Conservation (phyloP, 768 basidiomycete genomes). For the Mycena indigotica region DNA sequence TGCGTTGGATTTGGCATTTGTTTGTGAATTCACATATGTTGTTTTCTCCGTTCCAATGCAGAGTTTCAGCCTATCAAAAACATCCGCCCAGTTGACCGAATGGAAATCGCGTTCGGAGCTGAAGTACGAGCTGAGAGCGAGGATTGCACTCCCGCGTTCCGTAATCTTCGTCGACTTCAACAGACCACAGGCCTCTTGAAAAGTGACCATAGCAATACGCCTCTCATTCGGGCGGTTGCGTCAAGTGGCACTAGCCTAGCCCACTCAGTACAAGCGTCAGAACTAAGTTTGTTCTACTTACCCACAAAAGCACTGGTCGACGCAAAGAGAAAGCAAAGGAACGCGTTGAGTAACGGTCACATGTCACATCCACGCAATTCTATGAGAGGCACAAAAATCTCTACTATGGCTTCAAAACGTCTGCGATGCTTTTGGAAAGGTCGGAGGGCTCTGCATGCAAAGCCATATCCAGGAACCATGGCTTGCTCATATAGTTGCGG, state of each 20-base stretch:
- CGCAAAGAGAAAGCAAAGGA: too few species aligned
- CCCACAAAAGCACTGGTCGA: too few species aligned
- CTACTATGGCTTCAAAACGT: slow-evolving; percentile 30
- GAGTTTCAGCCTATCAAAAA: neutral
- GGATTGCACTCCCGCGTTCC: neutral
- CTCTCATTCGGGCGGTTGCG: neutral
- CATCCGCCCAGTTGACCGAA: neutral
- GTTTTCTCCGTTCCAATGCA: neutral
- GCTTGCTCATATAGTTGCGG: slow-evolving; percentile 92
- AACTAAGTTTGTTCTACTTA: too few species aligned
- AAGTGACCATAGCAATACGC: neutral
- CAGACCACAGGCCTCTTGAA: neutral
- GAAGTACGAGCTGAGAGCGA: neutral
- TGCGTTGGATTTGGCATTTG: slow-evolving; percentile 31
- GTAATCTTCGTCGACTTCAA: neutral
- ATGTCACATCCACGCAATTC: too few species aligned
- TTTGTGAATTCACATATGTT: neutral
- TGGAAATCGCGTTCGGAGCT: neutral
- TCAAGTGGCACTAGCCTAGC: neutral
- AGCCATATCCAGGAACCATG: slow-evolving; percentile 83
- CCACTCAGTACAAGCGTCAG: too few species aligned
- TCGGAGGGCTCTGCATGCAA: slow-evolving; percentile 56
- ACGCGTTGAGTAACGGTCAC: neutral
- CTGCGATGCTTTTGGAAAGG: slow-evolving; percentile 51
- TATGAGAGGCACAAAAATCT: neutral